phyloP scores from a whole-genome alignment of 2,329 filamentous ascomycete genomes.

The Trichophyton rubrum region DNA sequence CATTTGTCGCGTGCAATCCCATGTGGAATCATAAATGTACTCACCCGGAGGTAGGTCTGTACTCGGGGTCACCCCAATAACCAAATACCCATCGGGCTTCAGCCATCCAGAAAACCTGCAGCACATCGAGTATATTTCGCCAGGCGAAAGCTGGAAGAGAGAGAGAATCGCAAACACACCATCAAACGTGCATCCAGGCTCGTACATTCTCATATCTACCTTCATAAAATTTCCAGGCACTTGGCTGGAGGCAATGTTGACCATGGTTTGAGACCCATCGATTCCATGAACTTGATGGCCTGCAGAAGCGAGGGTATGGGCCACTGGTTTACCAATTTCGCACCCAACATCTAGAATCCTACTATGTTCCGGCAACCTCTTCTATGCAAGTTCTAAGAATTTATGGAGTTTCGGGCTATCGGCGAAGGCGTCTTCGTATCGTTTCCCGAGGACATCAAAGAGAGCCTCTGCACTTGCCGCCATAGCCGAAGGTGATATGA shows the following conservation, averaged over 20 bases:
- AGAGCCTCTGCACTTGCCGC: slow-evolving; percentile 3
- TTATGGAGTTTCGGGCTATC: slow-evolving; percentile 7
- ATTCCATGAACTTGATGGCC: slow-evolving; percentile 15
- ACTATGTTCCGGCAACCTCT: slow-evolving; percentile 2
- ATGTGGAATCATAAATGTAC: slow-evolving; percentile 8
- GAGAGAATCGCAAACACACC: slow-evolving; percentile 13
- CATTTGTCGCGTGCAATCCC: slow-evolving; percentile 9
- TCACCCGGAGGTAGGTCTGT: not conserved
- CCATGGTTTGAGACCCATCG: slow-evolving; percentile 12
- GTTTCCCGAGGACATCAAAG: slow-evolving; percentile 11
- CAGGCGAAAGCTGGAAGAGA: slow-evolving; percentile 11
- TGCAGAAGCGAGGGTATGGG: slow-evolving; percentile 9
- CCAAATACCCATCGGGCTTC: slow-evolving; percentile 8
- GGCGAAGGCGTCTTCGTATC: slow-evolving; percentile 13
- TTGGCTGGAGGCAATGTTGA: slow-evolving; percentile 11
- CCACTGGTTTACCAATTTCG: slow-evolving; percentile 14
- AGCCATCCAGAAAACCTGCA: slow-evolving; percentile 13
- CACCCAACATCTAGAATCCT: slow-evolving; percentile 15
- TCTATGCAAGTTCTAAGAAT: slow-evolving; percentile 6
- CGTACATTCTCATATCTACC: slow-evolving; percentile 13
- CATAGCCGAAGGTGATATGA: not conserved
- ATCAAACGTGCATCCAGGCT: slow-evolving; percentile 6
- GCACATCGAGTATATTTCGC: slow-evolving; percentile 9
- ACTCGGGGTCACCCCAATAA: slow-evolving; percentile 10
- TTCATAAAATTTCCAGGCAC: slow-evolving; percentile 11